Evolutionary conservation across 2,329 filamentous ascomycete genomes (phyloP), one percentile per base, ranked within the genome.

Genomic region (Aspergillus neoniger): DNA sequence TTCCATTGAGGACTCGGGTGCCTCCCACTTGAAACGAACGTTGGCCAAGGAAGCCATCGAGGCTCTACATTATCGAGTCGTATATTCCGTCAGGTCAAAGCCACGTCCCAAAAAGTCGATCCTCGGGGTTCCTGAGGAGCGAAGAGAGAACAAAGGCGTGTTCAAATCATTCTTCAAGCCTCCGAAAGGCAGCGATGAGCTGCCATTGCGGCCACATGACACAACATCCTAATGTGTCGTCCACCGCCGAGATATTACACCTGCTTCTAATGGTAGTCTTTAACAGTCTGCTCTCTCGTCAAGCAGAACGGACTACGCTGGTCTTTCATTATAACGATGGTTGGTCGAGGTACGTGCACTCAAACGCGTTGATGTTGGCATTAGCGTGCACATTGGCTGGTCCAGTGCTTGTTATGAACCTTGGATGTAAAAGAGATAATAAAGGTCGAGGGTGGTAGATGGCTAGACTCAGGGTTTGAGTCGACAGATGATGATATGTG

Each of bases 1-100:
- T 17, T 83, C 83, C 41, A 96, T 96, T 69, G 84, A 88, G 60
- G 91, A 92, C 69, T 84, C 88, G 1, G 91, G 91, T 43, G 89
- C 91, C 48, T 86, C 86, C 21, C 86, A 90, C 68, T 81, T 95
- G 60, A 83, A 85, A 15, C 85, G 90, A 30, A 89, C 91, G 30
- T 87, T 96, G 70, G 87, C 90, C 12, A 96, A 96, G 76, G 87
- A 87, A 57, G 82, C 84, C 10, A 81, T 96, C 41, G 90, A 96
- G 68, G 83, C 87, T 59, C 78, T 96, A n/a, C 84, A 88, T 60
- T 87, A 90, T 69, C 86, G 93, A 58, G 80, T 97, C 14, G 77
- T 87, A 50, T 87, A 89, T 71, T 84, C 86, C 2, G 88, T 94
- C 51, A 83, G 92, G 52, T 90, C 90, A 10, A 85, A 83, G 66